Evolutionary conservation across 2,329 filamentous ascomycete species (phyloP), one percentile per base, ranked within the genome.

Genomic region (Aschersonia sp.): DNA sequence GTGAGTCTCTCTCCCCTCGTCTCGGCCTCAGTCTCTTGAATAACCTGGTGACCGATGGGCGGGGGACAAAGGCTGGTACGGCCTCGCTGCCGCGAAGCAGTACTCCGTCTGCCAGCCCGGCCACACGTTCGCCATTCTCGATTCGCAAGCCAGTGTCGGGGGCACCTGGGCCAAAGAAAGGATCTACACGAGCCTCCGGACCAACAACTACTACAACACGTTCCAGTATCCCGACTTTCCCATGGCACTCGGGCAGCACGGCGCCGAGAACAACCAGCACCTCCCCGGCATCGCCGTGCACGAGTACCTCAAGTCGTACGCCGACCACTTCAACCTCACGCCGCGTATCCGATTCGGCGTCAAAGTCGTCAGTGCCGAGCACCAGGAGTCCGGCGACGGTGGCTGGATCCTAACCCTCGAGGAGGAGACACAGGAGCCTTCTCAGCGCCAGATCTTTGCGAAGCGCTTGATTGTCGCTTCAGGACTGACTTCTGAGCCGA

Each of bases 161-260:
- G 85, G 85, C 4, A 78, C 79, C 12, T 89, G 84, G 85, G 75
- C 79, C 7, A 68, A 76, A 48, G 68, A 82, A 39, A 73, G 83
- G 1, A 63, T 87, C 1, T 83, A 88, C 58, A 75, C 79, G 0
- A 79, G 77, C 1, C 70, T 90, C 45, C 83, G 79, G 56, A 80
- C 76, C 47, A 89, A 90, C 62, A 89, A 88, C 56, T 73, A 86
- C 59, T 60, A 81, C 10, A 83, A 84, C 4, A 83, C 77, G 0
- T 86, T 81, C 54, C 83, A 89, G 60, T 87, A 76, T 56, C 77
- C 78, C 0, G 85, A 87, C 55, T 86, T 85, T 50, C 81, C 82
- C 14, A 82, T 89, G 78, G 68, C 72, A 49, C 61, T 65, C 7
- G 70, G 71, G 22, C 68, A 64, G 0, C 81, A 75, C 54, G 67